Evolutionary conservation across 176 grass and related monocot species (phyloP).

Genomic region (Coix lacrymajobi): DNA sequence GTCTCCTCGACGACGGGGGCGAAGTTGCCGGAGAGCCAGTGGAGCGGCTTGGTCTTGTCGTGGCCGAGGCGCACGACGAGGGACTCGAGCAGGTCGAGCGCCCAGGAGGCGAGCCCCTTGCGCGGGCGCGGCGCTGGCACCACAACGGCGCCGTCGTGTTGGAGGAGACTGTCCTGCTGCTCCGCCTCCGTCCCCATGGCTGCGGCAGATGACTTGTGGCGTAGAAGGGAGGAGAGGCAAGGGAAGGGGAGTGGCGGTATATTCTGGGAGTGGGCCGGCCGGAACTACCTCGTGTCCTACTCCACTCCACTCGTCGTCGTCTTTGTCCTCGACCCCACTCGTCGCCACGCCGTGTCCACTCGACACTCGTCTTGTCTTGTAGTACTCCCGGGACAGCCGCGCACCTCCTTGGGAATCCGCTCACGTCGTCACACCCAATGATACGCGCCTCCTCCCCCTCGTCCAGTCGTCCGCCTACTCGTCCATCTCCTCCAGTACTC

Average conservation of each 20-base stretch:
- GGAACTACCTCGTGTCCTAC: not conserved
- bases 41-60: conserved; percentile 50
- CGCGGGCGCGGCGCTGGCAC: conserved; percentile 50
- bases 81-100: conserved; percentile 67
- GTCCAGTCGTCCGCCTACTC: not conserved
- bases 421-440: not conserved
- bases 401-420: not conserved
- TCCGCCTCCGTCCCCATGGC: not conserved
- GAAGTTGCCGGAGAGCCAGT: conserved; percentile 89
- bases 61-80: conserved; percentile 51
- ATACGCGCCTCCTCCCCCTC: too few species aligned
- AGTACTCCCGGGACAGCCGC: not conserved
- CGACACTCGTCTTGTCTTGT: not conserved
- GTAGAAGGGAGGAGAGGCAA: not conserved
- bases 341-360: not conserved
- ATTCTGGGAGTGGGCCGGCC: not conserved
- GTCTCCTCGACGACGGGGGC: conserved; percentile 74
- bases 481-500: not conserved
- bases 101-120: conserved; percentile 58
- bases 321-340: not conserved
- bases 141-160: not conserved
- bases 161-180: not conserved
- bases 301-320: not conserved
- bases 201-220: not conserved
- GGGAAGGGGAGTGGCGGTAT: not conserved